Evolutionary conservation across 108 stramenopile genomes (phyloP), one percentile per base, ranked within the genome.

Genomic region (Cyclotella baltica): DNA sequence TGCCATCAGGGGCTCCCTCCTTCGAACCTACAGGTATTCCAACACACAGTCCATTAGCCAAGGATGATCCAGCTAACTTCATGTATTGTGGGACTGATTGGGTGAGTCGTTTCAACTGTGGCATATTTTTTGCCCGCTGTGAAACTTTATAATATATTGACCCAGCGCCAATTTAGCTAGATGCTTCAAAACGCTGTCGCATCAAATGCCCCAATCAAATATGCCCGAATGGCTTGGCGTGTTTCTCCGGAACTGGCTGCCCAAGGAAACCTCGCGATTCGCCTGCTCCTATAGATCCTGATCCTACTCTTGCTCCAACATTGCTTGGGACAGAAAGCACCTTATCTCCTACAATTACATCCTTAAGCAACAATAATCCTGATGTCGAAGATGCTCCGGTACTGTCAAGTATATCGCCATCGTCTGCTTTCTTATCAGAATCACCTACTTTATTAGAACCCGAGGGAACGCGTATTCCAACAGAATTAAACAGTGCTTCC

Each of bases 81-180:
- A 53, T 70, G 51, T 70, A 55, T 53, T 70, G 69, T 57, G 69
- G 69, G 8, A 38, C 25, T 4, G 50, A 50, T 38, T 70, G 55
- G 53, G 67, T 68, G 19, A 50, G 67, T 52, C 20, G 19, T 43
- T 33, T 22, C 55, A 28, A 18, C 4, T 68, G 4, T 63, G 34
- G 0, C 22, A 1, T 52, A 1, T 52, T 4, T 68, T 27, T 68
- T 50, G 48, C 6, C 1, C 48, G 5, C 3, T 33, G n/a, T n/a
- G n/a, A n/a, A n/a, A n/a, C n/a, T n/a, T n/a, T n/a, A n/a, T n/a
- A n/a, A n/a, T n/a, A n/a, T n/a, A n/a, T n/a, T n/a, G n/a, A n/a
- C n/a, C n/a, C n/a, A n/a, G 11, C 8, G 18, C 27, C 8, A 0
- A 3, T 3, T 38, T 16, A 68, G 67, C 36, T 9, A 38, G 69